Conservation (phyloP, 345 rosid genomes). For the Leavenworthia alabamica region DNA sequence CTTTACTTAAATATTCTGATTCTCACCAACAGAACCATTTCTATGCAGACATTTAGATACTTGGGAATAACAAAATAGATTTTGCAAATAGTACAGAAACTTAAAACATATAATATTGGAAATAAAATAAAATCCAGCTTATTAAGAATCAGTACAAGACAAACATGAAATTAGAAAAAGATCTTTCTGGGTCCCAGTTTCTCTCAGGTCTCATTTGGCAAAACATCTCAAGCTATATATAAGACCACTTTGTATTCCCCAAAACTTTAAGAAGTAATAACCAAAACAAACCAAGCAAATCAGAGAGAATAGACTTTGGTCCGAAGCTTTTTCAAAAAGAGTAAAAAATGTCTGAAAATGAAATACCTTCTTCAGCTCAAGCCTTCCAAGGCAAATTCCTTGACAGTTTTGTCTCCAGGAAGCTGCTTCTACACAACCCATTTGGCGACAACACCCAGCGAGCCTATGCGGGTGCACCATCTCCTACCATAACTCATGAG, state of each 20-base stretch:
- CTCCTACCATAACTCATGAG: conserved; percentile 13
- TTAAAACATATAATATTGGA: too few relatives aligned
- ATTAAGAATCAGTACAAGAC: neutral
- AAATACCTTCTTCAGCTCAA: too few relatives aligned
- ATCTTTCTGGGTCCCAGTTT: conserved; percentile 20
- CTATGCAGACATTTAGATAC: neutral
- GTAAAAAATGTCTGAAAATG: conserved; percentile 12
- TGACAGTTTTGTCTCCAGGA: conserved; percentile 28
- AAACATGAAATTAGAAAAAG: neutral
- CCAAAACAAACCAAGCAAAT: conserved; percentile 8
- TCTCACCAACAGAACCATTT: neutral
- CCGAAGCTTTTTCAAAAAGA: neutral
- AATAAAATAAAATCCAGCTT: neutral
- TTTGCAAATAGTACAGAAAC: too few relatives aligned
- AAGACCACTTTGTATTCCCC: conserved; percentile 11
- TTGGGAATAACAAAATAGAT: neutral
- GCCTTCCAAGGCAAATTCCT: too few relatives aligned
- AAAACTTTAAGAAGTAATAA: conserved; percentile 3
- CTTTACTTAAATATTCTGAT: too few relatives aligned
- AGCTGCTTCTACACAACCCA: conserved; percentile 30
- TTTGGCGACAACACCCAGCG: conserved; percentile 14
- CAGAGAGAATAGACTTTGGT: conserved; percentile 5
- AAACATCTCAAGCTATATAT: conserved; percentile 18
- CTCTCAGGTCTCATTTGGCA: neutral
- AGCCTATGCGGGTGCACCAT: conserved; percentile 30